Percentiles rank a stretch among this genome's conserved stretches.
Conservation (phyloP, 192 early-diverging fungal species). For the Linderina pennispora region DNA sequence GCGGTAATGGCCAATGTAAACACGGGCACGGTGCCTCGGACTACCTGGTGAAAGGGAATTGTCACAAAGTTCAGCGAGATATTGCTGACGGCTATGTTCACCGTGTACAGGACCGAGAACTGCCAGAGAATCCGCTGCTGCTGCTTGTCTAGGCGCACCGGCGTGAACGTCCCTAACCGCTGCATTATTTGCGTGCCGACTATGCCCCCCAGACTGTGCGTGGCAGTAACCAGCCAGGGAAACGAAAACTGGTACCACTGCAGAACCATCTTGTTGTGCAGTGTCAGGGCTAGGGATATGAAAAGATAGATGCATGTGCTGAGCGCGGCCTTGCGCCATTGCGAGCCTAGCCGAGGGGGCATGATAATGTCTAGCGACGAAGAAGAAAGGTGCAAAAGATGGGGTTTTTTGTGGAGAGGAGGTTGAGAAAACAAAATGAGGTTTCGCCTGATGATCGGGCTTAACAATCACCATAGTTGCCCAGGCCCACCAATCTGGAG, state of each 20-base stretch:
- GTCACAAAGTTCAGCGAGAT: conserved; percentile 72
- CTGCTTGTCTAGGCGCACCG: conserved; percentile 44
- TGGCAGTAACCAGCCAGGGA: conserved; percentile 83
- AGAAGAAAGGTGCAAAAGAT: not conserved
- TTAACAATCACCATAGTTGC: too few relatives aligned
- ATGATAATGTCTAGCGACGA: not conserved
- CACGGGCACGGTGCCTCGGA: conserved; percentile 75
- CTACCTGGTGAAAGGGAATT: conserved; percentile 69
- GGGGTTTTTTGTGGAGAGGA: too few relatives aligned
- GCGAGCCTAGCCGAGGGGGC: not conserved
- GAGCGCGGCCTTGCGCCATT: not conserved
- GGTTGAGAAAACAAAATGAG: too few relatives aligned
- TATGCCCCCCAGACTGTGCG: conserved; percentile 69
- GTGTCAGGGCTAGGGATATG: conserved; percentile 69
- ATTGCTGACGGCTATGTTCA: conserved; percentile 84
- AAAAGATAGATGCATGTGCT: conserved; percentile 52
- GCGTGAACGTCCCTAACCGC: conserved; percentile 47
- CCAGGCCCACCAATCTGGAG: too few relatives aligned
- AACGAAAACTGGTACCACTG: conserved; percentile 65
- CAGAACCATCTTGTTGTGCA: conserved; percentile 83
- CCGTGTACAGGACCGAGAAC: conserved; percentile 82
- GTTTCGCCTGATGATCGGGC: too few relatives aligned
- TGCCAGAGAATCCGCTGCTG: conserved; percentile 63
- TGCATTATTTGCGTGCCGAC: conserved; percentile 57
- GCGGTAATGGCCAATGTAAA: conserved; percentile 68